These are phyloP conservation scores for Colletotrichum incanum DNA, from an alignment of 2,329 filamentous ascomycete genomes.

Conservation along the genomic window DNA sequence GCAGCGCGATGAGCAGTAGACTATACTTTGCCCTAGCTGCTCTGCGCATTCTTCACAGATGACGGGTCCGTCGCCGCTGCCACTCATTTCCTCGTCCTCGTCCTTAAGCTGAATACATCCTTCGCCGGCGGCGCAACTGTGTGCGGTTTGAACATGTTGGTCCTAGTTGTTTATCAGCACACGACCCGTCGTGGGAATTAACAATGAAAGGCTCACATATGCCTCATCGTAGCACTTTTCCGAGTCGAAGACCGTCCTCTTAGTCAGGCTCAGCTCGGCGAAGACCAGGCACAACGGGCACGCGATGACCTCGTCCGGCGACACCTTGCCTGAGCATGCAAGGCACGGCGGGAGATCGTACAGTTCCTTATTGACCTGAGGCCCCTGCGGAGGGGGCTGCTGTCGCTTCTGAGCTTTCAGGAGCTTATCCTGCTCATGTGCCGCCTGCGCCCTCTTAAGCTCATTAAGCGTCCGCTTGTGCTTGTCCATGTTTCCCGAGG, in stretches of 20 bases:
- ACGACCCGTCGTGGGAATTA: not conserved
- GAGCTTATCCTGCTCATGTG: slow-evolving; percentile 61
- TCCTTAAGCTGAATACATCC: slow-evolving; percentile 58
- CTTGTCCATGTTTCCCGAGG: slow-evolving; percentile 53
- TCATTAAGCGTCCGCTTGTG: slow-evolving; percentile 61
- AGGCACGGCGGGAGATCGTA: slow-evolving; percentile 58
- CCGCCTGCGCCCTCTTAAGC: slow-evolving; percentile 63
- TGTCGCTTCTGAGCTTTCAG: slow-evolving; percentile 54
- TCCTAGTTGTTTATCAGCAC: slow-evolving; percentile 50
- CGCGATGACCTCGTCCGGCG: slow-evolving; percentile 56
- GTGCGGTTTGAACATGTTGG: slow-evolving; percentile 56
- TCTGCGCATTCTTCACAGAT: slow-evolving; percentile 61
- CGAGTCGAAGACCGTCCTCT: slow-evolving; percentile 63
- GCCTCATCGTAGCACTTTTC: slow-evolving; percentile 58
- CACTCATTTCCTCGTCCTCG: slow-evolving; percentile 57
- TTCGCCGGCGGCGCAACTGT: slow-evolving; percentile 60
- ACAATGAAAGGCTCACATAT: slow-evolving; percentile 54
- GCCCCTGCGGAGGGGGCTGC: slow-evolving; percentile 48
- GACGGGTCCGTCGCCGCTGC: slow-evolving; percentile 50
- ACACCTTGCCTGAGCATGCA: slow-evolving; percentile 55
- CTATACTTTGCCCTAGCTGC: slow-evolving; percentile 52
- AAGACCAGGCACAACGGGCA: slow-evolving; percentile 64
- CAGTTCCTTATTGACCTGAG: slow-evolving; percentile 51
- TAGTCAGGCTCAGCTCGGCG: slow-evolving; percentile 54
- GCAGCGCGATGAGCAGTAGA: slow-evolving; percentile 62